These are phyloP conservation scores for Rosellinia necatrix DNA, from an alignment of 2,329 filamentous ascomycete genomes.

Conservation along the genomic window DNA sequence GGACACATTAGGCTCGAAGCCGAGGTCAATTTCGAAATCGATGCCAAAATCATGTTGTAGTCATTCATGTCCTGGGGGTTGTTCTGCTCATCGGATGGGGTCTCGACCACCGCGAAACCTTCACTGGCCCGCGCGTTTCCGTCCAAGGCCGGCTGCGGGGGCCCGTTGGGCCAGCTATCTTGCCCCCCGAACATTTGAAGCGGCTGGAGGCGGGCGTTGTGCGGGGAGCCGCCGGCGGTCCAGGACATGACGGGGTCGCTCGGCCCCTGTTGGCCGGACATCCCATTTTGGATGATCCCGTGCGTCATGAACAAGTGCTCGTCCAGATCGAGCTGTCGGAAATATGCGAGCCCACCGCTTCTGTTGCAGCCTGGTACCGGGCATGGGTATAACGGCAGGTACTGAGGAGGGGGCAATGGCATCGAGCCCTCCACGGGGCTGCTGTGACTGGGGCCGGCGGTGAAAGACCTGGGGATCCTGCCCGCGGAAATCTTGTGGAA, in stretches of 20 bases:
- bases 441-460: background rate
- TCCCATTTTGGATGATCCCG: background rate
- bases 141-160: background rate
- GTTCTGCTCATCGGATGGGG: background rate
- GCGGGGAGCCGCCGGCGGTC: background rate
- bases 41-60: background rate
- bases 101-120: background rate
- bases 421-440: background rate
- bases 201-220: background rate
- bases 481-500: slow-evolving; percentile 20
- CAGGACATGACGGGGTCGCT: background rate
- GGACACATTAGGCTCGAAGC: no score
- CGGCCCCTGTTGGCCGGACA: background rate
- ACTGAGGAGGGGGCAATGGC: background rate
- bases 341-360: slow-evolving; percentile 2
- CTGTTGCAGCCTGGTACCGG: slow-evolving; percentile 5
- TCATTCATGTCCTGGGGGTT: no score
- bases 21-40: background rate
- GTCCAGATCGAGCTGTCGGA: slow-evolving; percentile 14
- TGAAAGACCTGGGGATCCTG: slow-evolving; percentile 12
- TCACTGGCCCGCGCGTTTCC: background rate
- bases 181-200: background rate
- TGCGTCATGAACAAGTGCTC: slow-evolving; percentile 7
- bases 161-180: background rate
- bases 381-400: slow-evolving; percentile 4